Base-by-base conservation (phyloP, 177 flowering plant species). In the Vitis hybrid region DNA sequence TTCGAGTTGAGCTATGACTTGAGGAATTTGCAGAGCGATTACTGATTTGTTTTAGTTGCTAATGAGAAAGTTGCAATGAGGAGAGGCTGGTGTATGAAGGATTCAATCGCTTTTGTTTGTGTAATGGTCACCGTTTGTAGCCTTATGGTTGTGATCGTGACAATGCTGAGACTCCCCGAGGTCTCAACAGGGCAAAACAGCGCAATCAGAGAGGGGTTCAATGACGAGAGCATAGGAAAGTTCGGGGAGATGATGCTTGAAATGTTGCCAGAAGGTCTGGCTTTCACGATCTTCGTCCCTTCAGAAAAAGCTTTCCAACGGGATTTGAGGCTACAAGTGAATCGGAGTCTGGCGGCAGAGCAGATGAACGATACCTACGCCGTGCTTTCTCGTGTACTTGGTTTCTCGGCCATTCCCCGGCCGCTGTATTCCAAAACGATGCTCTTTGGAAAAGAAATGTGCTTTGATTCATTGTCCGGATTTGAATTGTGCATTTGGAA, bases 191-290 rank as follows among this genome's bases (percentile, higher is more conserved):
- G 65, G 9, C 56, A 9, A 4, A 48, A 8, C 63, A 18, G 51
- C 21, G 51, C 68, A 60, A 63, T n/a, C 0, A 68, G 73, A 40
- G 63, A 71, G 15, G 19, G 65, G 61, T 52, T 65, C 2, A 69
- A 61, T 51, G 69, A 64, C 40, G 66, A 34, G n/a, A 66, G 49
- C 9, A n/a, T 88, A 10, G 91, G 94, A 3, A 68, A 72, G 69
- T 79, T 94, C 54, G 97, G 92, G 32, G 73, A 87, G 68, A 83
- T 82, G 82, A 83, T 94, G 91, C 40, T 94, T 32, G 81, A 75
- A n/a, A 91, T 94, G 97, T 73, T 94, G 69, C 97, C 97, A 1
- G 75, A 77, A 56, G 96, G 89, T 83, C 91, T 94, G 58, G 84
- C 90, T 55, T 94, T 94, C 72, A 92, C 99, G 0, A 78, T 91